A percentile compares a stretch with the other conserved stretches of the same genome.
These are phyloP conservation scores for Rhododendron williamsianum DNA, from an alignment of 148 eudicot species.

Conservation along the genomic window DNA sequence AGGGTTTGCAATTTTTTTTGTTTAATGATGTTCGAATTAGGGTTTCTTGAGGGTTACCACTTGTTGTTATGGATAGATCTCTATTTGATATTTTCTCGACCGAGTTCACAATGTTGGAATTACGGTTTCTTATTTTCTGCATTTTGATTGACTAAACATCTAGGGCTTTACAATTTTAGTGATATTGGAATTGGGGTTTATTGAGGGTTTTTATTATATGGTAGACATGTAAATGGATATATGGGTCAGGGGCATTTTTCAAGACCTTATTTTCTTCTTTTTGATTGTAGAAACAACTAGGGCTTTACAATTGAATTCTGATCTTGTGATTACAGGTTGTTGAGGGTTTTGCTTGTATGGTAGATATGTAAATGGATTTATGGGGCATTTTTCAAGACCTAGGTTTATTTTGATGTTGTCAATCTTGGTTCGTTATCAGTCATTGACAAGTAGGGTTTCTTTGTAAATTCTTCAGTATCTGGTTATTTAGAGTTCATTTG, in stretches of 20 bases:
- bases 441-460: not conserved
- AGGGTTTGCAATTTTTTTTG: too few relatives aligned
- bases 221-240: not conserved
- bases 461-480: constrained; percentile 7
- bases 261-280: too few relatives aligned
- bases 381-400: not conserved
- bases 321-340: not conserved
- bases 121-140: not conserved
- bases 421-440: not conserved
- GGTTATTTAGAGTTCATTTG: not conserved
- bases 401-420: not conserved
- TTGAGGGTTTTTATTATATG: not conserved
- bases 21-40: too few relatives aligned
- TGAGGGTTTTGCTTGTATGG: too few relatives aligned
- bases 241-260: not conserved
- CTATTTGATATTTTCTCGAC: too few relatives aligned
- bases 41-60: too few relatives aligned
- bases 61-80: too few relatives aligned
- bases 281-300: not conserved
- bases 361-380: not conserved
- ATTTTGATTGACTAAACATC: not conserved
- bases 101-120: too few relatives aligned
- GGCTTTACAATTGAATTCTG: not conserved
- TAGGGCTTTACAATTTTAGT: not conserved
- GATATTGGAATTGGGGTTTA: not conserved